Evolutionary conservation across 2,329 filamentous ascomycete genomes (phyloP), one percentile per base, ranked within the genome.

Genomic region (Tolypocladium ovalisporum): DNA sequence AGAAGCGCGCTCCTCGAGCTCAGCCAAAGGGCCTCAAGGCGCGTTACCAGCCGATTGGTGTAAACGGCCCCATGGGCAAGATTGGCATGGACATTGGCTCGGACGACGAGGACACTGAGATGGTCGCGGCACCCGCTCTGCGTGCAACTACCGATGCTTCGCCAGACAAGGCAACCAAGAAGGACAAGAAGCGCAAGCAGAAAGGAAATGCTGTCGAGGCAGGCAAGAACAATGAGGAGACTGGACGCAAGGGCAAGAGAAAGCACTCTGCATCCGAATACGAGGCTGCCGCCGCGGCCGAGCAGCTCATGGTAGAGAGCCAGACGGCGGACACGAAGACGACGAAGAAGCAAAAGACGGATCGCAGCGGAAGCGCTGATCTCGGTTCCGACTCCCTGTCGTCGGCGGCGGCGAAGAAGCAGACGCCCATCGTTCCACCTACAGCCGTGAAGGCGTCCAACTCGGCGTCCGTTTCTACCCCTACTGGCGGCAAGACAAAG

Each of bases 21-120:
- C 88, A 91, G 68, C 87, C 88, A 1, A 77, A 80, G 64, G 86
- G 84, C 8, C 73, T 92, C 56, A 83, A 79, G 64, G 80, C 85
- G 70, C 82, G 87, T 37, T 90, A 82, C 70, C 79, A 79, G 56
- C 87, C 88, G 1, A 80, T 87, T 51, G 88, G 88, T 34, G 76
- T 82, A 49, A 66, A 65, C 58, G 66, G 63, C 27, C 58, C 68
- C 35, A 65, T 68, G 62, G 67, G 64, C 51, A 67, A 61, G 17
- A 78, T 78, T 61, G 76, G 76, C 13, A 56, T 40, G n/a, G 76
- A 75, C 32, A 49, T 22, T 32, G 71, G 63, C 0, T 60, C 63
- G 1, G 70, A 68, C 15, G 75, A 78, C 19, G 74, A 72, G 6
- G 75, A 75, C 58, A 68, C 72, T 7, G 76, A 78, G 60, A 78